These are phyloP conservation scores for Teratosphaeria pseudoeucalypti DNA, from an alignment of 2,329 filamentous ascomycete genomes.

Conservation along the genomic window DNA sequence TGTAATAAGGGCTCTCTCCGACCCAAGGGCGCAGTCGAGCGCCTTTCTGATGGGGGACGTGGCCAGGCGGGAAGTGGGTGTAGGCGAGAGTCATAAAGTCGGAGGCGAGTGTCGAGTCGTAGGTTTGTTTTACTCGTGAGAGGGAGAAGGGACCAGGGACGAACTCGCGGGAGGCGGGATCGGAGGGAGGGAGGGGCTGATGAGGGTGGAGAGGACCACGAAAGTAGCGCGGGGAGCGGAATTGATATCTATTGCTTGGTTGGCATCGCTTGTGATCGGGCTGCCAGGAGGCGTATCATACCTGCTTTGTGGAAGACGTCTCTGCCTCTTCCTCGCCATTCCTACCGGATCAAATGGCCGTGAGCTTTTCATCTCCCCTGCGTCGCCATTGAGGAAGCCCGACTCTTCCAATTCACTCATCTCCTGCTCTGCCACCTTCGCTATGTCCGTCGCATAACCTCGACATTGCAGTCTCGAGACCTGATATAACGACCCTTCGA, in stretches of 20 bases:
- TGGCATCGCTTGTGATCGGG: not conserved
- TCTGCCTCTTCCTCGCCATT: conserved; percentile 32
- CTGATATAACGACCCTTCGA: conserved; percentile 9
- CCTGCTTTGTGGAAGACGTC: conserved; percentile 44
- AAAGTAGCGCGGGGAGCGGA: conserved; percentile 86
- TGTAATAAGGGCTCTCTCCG: conserved; percentile 85
- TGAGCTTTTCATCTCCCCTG: conserved; percentile 22
- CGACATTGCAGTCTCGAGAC: conserved; percentile 19
- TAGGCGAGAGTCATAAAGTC: conserved; percentile 88
- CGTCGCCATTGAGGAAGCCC: conserved; percentile 26
- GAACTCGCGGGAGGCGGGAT: conserved; percentile 80
- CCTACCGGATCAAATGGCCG: conserved; percentile 36
- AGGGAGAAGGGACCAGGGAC: conserved; percentile 82
- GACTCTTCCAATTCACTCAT: conserved; percentile 36
- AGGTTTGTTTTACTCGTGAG: conserved; percentile 82
- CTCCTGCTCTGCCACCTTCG: conserved; percentile 18
- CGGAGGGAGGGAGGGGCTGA: conserved; percentile 75
- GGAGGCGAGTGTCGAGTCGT: conserved; percentile 70
- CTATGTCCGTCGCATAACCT: conserved; percentile 18
- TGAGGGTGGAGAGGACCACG: conserved; percentile 88
- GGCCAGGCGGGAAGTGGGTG: conserved; percentile 72
- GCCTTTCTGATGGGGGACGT: conserved; percentile 44
- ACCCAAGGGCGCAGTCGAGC: conserved; percentile 77
- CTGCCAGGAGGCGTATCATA: conserved; percentile 17
- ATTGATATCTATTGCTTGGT: conserved; percentile 66